phyloP scores from a whole-genome alignment of 768 basidiomycete species.

The Fomitopsis serialis region DNA sequence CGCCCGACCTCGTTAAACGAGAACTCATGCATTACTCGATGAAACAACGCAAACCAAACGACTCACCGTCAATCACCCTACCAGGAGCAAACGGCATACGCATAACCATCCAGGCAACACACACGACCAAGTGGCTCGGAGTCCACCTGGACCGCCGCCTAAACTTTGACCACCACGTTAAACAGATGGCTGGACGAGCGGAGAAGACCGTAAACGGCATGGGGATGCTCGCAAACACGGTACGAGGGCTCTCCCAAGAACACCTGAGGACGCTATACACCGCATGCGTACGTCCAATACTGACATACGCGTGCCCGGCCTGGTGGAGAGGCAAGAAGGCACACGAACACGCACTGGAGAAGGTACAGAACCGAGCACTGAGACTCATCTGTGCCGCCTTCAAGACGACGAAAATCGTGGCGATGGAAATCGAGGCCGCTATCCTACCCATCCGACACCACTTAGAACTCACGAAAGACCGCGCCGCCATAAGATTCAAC shows the following conservation, averaged over 20 bases:
- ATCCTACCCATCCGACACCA: constrained; percentile 24
- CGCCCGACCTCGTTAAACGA: background rate
- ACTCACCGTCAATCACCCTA: background rate
- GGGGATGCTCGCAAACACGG: constrained; percentile 28
- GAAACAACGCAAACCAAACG: background rate
- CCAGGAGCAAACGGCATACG: background rate
- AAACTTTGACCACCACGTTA: constrained; percentile 26
- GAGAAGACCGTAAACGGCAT: constrained; percentile 20
- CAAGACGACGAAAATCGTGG: constrained; percentile 24
- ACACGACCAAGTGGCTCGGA: constrained; percentile 27
- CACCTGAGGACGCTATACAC: constrained; percentile 25
- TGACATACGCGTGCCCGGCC: constrained; percentile 28
- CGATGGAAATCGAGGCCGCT: constrained; percentile 28
- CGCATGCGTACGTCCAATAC: constrained; percentile 25
- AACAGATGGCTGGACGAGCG: constrained; percentile 19
- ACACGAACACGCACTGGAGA: constrained; percentile 19
- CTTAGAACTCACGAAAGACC: background rate
- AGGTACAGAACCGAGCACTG: constrained; percentile 26
- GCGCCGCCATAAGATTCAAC: background rate
- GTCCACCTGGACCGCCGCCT: constrained; percentile 29
- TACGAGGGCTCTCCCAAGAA: constrained; percentile 26
- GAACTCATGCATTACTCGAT: constrained; percentile 5
- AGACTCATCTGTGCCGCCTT: constrained; percentile 29
- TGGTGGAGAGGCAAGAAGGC: constrained; percentile 27
- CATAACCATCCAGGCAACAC: background rate